phyloP scores from a whole-genome alignment of 345 rosid species.

The Eucalyptus coolabah region DNA sequence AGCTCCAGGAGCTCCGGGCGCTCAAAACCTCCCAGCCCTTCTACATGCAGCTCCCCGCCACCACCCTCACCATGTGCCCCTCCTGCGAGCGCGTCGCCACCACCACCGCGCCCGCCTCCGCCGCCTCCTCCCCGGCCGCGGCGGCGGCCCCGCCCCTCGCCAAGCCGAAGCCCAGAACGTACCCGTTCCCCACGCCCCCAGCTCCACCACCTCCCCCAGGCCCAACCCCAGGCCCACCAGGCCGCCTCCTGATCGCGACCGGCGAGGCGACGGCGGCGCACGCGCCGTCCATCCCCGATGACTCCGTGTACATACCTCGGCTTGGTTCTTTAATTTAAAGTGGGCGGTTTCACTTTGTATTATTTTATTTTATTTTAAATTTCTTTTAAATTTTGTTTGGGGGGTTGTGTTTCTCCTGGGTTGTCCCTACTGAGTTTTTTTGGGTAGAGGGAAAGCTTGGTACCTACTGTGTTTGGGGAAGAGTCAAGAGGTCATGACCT shows the following conservation, averaged over 20 bases:
- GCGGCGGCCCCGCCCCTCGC: not conserved
- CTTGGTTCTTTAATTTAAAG: not conserved
- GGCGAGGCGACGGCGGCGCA: not conserved
- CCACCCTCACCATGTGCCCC: constrained; percentile 99
- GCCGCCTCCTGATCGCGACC: constrained; percentile 9
- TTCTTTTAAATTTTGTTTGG: not conserved
- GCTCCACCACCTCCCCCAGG: not conserved
- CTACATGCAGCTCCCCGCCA: constrained; percentile 95
- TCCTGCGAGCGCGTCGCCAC: constrained; percentile 93
- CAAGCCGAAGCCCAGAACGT: constrained; percentile 7
- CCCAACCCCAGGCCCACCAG: constrained; percentile 13
- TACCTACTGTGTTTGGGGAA: not conserved
- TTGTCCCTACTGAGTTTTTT: not conserved
- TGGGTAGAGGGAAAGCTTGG: not conserved
- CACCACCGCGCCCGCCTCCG: constrained; percentile 13
- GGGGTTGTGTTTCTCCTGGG: not conserved
- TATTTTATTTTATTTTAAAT: not conserved
- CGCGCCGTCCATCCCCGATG: not conserved
- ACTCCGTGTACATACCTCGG: not conserved
- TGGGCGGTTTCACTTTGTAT: not conserved
- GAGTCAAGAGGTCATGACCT: not conserved
- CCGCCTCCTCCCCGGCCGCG: not conserved
- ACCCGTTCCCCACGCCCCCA: constrained; percentile 1
- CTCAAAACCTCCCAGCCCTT: constrained; percentile 75
- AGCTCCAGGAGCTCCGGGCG: constrained; percentile 77